Conservation (phyloP, 176 grass and related monocot species). For the Zoysia japonica region DNA sequence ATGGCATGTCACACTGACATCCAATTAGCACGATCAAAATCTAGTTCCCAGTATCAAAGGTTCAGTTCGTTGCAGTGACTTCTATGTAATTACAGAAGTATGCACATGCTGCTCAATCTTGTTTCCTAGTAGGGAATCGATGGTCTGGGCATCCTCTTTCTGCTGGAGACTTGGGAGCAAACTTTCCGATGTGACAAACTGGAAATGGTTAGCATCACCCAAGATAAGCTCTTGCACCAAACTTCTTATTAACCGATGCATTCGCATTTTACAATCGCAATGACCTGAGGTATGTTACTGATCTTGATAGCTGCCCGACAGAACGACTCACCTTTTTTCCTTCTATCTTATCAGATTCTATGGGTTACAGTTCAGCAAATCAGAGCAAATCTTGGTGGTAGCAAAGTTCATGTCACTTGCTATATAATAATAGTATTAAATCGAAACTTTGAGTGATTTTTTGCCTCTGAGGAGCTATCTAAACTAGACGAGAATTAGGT, state of each 20-base stretch:
- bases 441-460: constrained; percentile 10
- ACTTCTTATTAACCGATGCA: constrained; percentile 4
- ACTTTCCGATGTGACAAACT: constrained; percentile 17
- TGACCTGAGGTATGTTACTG: neutral
- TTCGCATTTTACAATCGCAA: neutral
- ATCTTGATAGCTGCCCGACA: constrained; percentile 6
- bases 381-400: constrained; percentile 23
- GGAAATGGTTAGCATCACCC: constrained; percentile 1
- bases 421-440: constrained; percentile 8
- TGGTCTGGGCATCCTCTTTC: constrained; percentile 19
- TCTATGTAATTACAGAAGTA: constrained; percentile 16
- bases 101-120: constrained; percentile 31
- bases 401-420: constrained; percentile 19
- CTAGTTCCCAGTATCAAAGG: neutral
- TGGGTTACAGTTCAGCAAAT: constrained; percentile 33
- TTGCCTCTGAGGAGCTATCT: constrained; percentile 9
- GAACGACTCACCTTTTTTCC: neutral
- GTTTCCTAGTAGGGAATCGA: constrained; percentile 29
- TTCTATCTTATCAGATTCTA: constrained; percentile 1
- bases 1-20: constrained; percentile 6
- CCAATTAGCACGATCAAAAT: neutral
- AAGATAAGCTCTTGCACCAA: neutral
- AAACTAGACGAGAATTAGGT: constrained; percentile 45
- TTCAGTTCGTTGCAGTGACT: constrained; percentile 5
- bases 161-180: constrained; percentile 14